Percentiles rank a stretch among this genome's conserved stretches.
These are phyloP conservation scores for Stenogyne calaminthoides DNA, from an alignment of 305 asterid species.

Conservation along the genomic window DNA sequence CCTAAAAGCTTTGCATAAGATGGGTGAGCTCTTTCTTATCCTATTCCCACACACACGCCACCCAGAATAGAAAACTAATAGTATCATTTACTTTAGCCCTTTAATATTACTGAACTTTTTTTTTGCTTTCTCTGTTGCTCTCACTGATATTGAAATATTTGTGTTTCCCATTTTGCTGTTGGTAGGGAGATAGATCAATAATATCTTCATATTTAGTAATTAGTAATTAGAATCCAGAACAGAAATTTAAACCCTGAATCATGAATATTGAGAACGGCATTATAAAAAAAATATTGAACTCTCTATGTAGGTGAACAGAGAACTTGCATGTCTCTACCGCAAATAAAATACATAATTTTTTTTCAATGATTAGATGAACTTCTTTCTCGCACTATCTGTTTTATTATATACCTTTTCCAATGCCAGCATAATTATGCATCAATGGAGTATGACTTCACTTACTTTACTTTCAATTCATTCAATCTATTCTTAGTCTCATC, in stretches of 20 bases:
- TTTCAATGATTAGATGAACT: not conserved
- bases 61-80: not conserved
- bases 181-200: not conserved
- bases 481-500: not conserved
- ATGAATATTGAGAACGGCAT: not conserved
- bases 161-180: not conserved
- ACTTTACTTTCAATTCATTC: not conserved
- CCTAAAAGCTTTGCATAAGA: slow-evolving; percentile 66
- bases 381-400: not conserved
- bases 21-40: slow-evolving; percentile 52
- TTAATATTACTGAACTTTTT: not conserved
- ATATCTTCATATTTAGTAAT: slow-evolving; percentile 2
- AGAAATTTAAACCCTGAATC: not conserved
- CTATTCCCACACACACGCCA: slow-evolving; percentile 8
- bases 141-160: not conserved
- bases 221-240: not conserved
- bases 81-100: slow-evolving; percentile 3
- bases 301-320: not conserved
- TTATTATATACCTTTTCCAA: not conserved
- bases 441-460: not conserved
- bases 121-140: slow-evolving; percentile 11
- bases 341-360: too few relatives aligned
- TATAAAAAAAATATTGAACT: not conserved
- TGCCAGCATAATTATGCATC: not conserved
- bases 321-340: not conserved